Conservation (phyloP, 75 land plant genomes). For the Adiantum capillusveneris region DNA sequence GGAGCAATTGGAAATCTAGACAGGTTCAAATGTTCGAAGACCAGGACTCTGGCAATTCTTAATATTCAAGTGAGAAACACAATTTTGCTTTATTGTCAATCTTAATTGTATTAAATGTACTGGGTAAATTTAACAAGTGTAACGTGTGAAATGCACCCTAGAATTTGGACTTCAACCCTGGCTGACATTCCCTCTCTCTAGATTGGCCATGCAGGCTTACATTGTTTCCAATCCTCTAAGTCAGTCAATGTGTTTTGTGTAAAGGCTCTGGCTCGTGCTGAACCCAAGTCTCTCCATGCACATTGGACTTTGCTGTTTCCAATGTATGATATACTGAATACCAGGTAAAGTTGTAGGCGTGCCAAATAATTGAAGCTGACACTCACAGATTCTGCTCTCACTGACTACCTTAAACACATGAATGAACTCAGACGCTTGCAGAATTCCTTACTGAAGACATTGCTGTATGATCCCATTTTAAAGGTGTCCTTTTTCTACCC, state of each 20-base stretch:
- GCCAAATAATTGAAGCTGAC: too few relatives aligned
- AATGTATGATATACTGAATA: constrained; percentile 69
- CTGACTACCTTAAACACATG: neutral
- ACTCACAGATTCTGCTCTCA: too few relatives aligned
- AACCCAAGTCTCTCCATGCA: constrained; percentile 74
- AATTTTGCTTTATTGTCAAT: neutral
- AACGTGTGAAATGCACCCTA: too few relatives aligned
- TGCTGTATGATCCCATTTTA: constrained; percentile 58
- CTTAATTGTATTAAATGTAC: neutral
- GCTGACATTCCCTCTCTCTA: too few relatives aligned
- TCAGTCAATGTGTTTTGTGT: neutral
- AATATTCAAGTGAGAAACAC: constrained; percentile 60
- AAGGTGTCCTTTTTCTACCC: constrained; percentile 33
- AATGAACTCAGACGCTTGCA: constrained; percentile 43
- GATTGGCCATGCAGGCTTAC: too few relatives aligned
- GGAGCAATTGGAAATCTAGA: constrained; percentile 37
- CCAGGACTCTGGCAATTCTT: constrained; percentile 61
- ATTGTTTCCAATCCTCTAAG: too few relatives aligned
- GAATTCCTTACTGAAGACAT: constrained; percentile 49
- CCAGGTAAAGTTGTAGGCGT: constrained; percentile 39
- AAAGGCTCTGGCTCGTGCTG: constrained; percentile 89
- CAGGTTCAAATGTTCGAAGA: constrained; percentile 51
- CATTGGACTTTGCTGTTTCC: constrained; percentile 88
- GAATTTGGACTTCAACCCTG: too few relatives aligned
- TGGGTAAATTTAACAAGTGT: too few relatives aligned